Base-by-base conservation (phyloP, 2,329 filamentous ascomycete genomes). In the Colletotrichum lindemuthianum region DNA sequence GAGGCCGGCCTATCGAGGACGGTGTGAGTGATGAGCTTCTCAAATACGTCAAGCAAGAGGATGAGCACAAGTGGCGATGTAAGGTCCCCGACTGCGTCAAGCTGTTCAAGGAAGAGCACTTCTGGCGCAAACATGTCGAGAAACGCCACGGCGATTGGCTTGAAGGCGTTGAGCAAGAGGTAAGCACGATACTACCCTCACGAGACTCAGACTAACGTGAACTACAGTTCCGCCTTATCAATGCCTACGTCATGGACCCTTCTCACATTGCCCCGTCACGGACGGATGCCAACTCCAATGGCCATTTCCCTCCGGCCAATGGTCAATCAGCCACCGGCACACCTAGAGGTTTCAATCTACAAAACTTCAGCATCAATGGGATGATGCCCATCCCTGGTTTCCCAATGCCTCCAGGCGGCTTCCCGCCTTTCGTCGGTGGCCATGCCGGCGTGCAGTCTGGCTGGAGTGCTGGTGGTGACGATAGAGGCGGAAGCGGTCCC, bases 71-170 rank as follows among this genome's bases (percentile, higher is more conserved):
- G 76, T 99, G 90, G 84, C 89, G 96, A 66, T 99, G 96, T 85
- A 97, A 96, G 77, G 94, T 97, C 4, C 95, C 95, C 2, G 94
- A 97, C 43, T 99, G 96, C 78, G 91, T 91, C 10, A 99, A 99
- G 78, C 82, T 99, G 8, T 99, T 99, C 85, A 98, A 98, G 77
- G 96, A 96, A 63, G 91, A 97, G 47, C 89, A 95, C 71, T 99
- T 99, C 76, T 99, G 96, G 95, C 90, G 89, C 73, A 99, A 99
- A 82, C 96, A 99, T 72, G 90, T 98, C 13, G 95, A 98, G 79
- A 99, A 99, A 81, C 89, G 96, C 63, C 96, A 99, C 76, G 76
- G 86, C 0, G 95, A 98, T 58, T 99, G 94, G 92, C 85, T 92
- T 48, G 90, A 94, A 39, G 86, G 82, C 57, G 81, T 97, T 69